Evolutionary conservation across 257 asterid genomes (phyloP).

Genomic region (Solanum lycopersicoides): DNA sequence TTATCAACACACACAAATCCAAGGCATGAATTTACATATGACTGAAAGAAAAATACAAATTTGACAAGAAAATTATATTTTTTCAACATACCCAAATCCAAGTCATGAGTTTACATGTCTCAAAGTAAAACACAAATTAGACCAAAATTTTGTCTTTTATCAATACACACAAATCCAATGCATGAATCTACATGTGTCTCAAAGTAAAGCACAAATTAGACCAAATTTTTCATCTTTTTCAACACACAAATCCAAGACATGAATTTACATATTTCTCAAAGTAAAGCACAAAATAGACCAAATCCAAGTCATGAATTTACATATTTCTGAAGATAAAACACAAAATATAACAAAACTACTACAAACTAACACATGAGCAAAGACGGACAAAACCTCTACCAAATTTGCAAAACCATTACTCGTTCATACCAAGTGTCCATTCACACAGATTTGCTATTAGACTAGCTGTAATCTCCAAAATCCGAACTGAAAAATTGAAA

Average conservation of each 20-base stretch:
- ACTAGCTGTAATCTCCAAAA: neutral
- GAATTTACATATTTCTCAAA: neutral
- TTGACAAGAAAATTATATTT: neutral
- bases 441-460: neutral
- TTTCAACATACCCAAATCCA: neutral
- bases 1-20: neutral
- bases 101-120: neutral
- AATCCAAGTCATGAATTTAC: neutral
- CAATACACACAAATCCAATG: neutral
- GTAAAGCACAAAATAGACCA: neutral
- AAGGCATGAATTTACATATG: neutral
- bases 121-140: neutral
- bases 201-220: neutral
- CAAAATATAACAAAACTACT: neutral
- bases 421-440: neutral
- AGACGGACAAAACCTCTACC: neutral
- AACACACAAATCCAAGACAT: neutral
- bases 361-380: neutral
- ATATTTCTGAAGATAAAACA: neutral
- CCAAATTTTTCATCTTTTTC: neutral
- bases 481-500: neutral
- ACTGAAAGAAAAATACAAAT: neutral
- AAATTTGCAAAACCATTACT: neutral
- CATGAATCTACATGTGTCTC: neutral
- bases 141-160: too few species aligned